Conservation (phyloP, 1,284 basidiomycete species). For the Trichosporon asahii region DNA sequence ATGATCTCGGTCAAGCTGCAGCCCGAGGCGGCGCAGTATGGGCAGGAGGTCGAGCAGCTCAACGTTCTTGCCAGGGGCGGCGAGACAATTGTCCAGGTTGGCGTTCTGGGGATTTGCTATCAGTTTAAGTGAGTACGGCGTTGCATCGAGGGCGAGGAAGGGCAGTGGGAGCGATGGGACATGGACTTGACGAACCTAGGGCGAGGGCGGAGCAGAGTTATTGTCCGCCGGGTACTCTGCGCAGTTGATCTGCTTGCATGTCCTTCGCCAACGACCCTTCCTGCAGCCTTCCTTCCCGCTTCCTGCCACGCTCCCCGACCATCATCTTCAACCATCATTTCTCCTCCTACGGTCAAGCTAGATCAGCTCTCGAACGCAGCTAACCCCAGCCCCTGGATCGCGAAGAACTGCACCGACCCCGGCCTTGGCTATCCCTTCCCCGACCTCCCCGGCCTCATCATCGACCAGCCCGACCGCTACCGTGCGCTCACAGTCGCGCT, state of each 20-base stretch:
- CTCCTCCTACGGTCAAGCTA: no score
- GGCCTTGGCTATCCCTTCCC: slow-evolving; percentile 37
- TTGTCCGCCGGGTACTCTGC: no score
- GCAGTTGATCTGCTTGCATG: no score
- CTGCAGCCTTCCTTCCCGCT: no score
- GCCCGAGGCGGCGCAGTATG: neutral
- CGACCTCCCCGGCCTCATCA: slow-evolving; percentile 12
- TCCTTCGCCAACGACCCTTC: no score
- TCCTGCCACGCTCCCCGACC: no score
- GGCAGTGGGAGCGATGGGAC: no score
- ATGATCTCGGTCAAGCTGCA: neutral
- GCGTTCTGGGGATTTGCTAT: slow-evolving; percentile 12
- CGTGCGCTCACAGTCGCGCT: slow-evolving; percentile 31
- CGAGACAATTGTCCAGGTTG: neutral
- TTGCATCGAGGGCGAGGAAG: no score
- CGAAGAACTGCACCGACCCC: slow-evolving; percentile 29
- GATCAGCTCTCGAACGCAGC: neutral
- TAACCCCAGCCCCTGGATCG: neutral
- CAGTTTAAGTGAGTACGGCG: slow-evolving; percentile 10
- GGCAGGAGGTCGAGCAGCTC: neutral
- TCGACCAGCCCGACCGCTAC: slow-evolving; percentile 17
- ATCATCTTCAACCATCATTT: no score
- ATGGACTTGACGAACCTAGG: no score
- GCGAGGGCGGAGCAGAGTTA: no score
- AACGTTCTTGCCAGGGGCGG: neutral